Evolutionary conservation across 2,329 filamentous ascomycete species (phyloP).

Genomic region (Teratosphaeria pseudoeucalypti): DNA sequence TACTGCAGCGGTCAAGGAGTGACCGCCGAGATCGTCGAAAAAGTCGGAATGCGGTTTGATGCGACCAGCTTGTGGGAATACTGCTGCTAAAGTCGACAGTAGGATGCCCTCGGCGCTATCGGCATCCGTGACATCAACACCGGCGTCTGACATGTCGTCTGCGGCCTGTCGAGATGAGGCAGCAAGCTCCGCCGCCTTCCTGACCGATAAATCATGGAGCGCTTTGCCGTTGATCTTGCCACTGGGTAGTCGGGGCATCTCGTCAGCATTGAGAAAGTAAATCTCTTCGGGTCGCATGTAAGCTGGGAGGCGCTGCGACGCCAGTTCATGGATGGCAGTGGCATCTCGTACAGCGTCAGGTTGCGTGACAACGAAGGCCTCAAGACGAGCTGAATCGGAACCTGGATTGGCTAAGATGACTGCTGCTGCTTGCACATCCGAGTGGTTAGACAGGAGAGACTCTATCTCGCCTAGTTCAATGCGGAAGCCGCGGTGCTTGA

Average conservation of each 20-base stretch:
- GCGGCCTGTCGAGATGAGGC: not conserved
- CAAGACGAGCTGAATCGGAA: constrained; percentile 11
- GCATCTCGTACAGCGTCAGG: constrained; percentile 8
- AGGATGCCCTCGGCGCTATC: not conserved
- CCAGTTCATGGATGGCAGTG: constrained; percentile 9
- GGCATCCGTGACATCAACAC: not conserved
- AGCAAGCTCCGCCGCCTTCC: constrained; percentile 1
- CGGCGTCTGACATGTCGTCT: not conserved
- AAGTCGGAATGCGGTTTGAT: not conserved
- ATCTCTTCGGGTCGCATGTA: constrained; percentile 18
- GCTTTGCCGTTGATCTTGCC: constrained; percentile 18
- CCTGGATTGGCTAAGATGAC: constrained; percentile 15
- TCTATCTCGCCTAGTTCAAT: constrained; percentile 92
- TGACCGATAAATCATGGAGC: constrained; percentile 12
- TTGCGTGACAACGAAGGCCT: constrained; percentile 15
- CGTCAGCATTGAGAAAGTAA: constrained; percentile 11
- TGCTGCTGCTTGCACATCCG: constrained; percentile 51
- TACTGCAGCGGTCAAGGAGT: constrained; percentile 1
- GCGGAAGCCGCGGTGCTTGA: constrained; percentile 88
- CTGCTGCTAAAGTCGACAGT: not conserved
- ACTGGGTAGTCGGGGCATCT: constrained; percentile 15
- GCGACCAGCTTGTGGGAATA: not conserved
- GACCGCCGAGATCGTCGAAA: not conserved
- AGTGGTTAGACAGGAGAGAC: constrained; percentile 59
- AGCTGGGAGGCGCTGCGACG: constrained; percentile 11